Percentiles rank a stretch among this genome's conserved stretches.
Evolutionary conservation across 305 asterid genomes (phyloP).

Genomic region (Solanum hybrid): DNA sequence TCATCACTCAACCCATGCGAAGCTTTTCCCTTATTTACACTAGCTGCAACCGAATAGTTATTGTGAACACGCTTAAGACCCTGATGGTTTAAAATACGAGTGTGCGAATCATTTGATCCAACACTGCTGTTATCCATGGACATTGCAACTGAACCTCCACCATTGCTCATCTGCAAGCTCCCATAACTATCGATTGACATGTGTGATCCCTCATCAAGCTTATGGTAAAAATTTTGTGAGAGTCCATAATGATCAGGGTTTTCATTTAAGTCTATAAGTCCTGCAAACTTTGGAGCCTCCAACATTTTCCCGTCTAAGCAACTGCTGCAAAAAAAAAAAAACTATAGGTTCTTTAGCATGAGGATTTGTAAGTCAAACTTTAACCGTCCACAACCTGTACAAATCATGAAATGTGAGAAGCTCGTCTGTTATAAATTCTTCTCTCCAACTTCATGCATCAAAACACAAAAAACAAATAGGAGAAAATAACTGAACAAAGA

Average conservation of each 20-base stretch:
- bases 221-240: slow-evolving; percentile 73
- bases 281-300: slow-evolving; percentile 84
- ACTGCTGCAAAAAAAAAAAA: slow-evolving; percentile 10
- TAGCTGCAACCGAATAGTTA: slow-evolving; percentile 70
- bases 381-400: not conserved
- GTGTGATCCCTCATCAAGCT: slow-evolving; percentile 90
- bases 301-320: slow-evolving; percentile 43
- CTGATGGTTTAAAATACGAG: slow-evolving; percentile 77
- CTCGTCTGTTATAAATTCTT: not conserved
- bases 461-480: slow-evolving; percentile 10
- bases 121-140: slow-evolving; percentile 90
- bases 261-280: slow-evolving; percentile 71
- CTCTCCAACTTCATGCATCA: not conserved
- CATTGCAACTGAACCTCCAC: slow-evolving; percentile 99
- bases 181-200: slow-evolving; percentile 88
- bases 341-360: slow-evolving; percentile 28
- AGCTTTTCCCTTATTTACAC: slow-evolving; percentile 60
- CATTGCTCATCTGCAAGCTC: slow-evolving; percentile 90
- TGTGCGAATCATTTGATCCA: slow-evolving; percentile 84
- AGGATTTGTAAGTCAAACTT: slow-evolving; percentile 24
- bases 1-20: slow-evolving; percentile 78
- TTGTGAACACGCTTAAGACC: slow-evolving; percentile 77
- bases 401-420: not conserved
- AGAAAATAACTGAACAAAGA: not conserved
- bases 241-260: slow-evolving; percentile 70